These are phyloP conservation scores for Botrytis paeoniae DNA, from an alignment of 2,329 filamentous ascomycete species.

Conservation along the genomic window DNA sequence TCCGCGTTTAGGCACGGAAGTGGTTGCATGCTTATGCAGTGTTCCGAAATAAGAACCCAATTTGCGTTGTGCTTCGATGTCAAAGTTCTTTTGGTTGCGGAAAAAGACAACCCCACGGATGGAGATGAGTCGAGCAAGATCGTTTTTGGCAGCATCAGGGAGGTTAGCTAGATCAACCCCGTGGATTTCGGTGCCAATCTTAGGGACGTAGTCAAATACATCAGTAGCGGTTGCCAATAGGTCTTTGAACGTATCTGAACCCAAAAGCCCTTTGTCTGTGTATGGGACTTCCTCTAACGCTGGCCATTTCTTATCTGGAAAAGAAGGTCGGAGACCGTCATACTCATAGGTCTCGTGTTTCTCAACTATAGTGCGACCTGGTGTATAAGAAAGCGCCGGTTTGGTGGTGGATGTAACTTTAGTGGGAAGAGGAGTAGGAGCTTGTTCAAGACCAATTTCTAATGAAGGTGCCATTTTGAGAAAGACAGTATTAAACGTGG, in stretches of 20 bases:
- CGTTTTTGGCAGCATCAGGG: slow-evolving; percentile 46
- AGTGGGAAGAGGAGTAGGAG: neutral
- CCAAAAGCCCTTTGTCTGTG: slow-evolving; percentile 51
- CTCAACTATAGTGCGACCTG: slow-evolving; percentile 47
- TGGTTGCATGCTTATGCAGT: slow-evolving; percentile 55
- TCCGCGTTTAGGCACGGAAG: slow-evolving; percentile 46
- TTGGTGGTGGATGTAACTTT: slow-evolving; percentile 13
- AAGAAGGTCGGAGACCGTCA: slow-evolving; percentile 50
- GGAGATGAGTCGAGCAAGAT: slow-evolving; percentile 50
- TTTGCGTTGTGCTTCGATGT: slow-evolving; percentile 51
- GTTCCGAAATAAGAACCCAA: slow-evolving; percentile 52
- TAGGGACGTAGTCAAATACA: slow-evolving; percentile 51
- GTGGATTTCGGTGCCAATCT: slow-evolving; percentile 41
- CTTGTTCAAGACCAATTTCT: slow-evolving; percentile 22
- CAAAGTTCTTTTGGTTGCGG: slow-evolving; percentile 52
- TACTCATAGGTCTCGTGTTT: slow-evolving; percentile 49
- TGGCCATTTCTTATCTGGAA: slow-evolving; percentile 52
- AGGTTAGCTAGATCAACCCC: slow-evolving; percentile 46
- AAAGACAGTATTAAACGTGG: neutral
- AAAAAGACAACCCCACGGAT: slow-evolving; percentile 57
- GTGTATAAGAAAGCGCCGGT: slow-evolving; percentile 32
- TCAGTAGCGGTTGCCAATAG: slow-evolving; percentile 51
- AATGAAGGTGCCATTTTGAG: slow-evolving; percentile 26
- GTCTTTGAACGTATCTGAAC: slow-evolving; percentile 52
- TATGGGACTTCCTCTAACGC: slow-evolving; percentile 48